Conservation (phyloP, 1,284 basidiomycete species). For the Leccinum fuscescens region DNA sequence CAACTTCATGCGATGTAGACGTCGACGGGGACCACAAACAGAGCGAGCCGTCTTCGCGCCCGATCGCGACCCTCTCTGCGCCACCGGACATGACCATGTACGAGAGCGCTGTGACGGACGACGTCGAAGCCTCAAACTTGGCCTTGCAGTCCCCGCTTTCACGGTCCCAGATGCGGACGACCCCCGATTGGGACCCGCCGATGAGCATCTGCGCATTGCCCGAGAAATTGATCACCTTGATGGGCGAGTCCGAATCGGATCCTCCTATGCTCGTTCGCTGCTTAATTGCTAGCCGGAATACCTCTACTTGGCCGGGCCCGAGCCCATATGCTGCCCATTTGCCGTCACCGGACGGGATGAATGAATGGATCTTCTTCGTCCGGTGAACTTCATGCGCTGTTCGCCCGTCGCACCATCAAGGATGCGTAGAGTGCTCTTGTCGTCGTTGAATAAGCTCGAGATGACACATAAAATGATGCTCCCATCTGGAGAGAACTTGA, state of each 20-base stretch:
- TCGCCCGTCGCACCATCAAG: no score
- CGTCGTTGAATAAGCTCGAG: no score
- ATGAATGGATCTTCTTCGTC: no score
- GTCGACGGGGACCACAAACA: slow-evolving; percentile 18
- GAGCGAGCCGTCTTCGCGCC: slow-evolving; percentile 21
- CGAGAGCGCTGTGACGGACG: slow-evolving; percentile 18
- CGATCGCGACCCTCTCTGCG: slow-evolving; percentile 10
- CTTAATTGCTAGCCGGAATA: slow-evolving; percentile 8
- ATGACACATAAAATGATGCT: no score
- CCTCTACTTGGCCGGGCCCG: slow-evolving; percentile 7
- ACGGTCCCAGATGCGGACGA: slow-evolving; percentile 20
- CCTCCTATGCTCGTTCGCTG: neutral
- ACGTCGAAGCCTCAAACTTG: slow-evolving; percentile 3
- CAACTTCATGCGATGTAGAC: slow-evolving; percentile 12
- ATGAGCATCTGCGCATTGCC: slow-evolving; percentile 9
- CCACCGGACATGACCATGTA: neutral
- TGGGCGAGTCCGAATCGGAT: neutral
- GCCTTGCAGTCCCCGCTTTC: slow-evolving; percentile 15
- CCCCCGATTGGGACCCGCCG: slow-evolving; percentile 14
- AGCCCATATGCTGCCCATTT: neutral
- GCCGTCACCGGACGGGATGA: no score
- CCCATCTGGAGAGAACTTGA: no score
- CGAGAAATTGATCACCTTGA: slow-evolving; percentile 14
- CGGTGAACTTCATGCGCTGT: no score
- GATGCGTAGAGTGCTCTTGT: no score